Evolutionary conservation across 2,329 filamentous ascomycete genomes (phyloP), one percentile per base, ranked within the genome.

Genomic region (Fusarium nurragi): DNA sequence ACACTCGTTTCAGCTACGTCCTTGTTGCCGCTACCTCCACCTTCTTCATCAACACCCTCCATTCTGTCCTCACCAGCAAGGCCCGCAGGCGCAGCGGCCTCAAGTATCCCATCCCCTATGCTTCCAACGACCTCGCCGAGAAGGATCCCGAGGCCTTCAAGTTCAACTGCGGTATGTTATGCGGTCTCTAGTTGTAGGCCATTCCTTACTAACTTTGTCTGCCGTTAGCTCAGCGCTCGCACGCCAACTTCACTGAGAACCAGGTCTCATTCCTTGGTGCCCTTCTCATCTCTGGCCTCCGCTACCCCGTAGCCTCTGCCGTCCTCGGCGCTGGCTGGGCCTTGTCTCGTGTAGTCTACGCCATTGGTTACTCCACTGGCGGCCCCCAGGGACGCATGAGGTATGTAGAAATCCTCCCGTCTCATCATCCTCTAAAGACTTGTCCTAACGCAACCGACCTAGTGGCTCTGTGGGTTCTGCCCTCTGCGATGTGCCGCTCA

Each of bases 231-330:
- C 86, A 89, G 71, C 84, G 86, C 44, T 83, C 86, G 11, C 88
- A 90, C 73, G 77, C 79, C 68, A 89, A 90, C 80, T 90, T 82
- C 77, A 81, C 80, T 65, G 88, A 90, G 79, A 88, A 86, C 76
- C 78, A 85, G 32, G 77, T 82, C 10, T 78, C 85, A 5, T 80
- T 85, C 71, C 70, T 89, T 12, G 79, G 77, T 21, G 76, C 80
- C 22, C 77, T 89, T 12, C 74, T 88, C 59, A 80, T 90, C 67
- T 77, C 84, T 11, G 87, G 88, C 28, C 72, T 89, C 22, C 74
- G 76, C 34, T 88, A 80, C 73, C 88, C 88, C 4, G 55, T 81
- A 7, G 74, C 77, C 19, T 78, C 83, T 26, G 83, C 84, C 18
- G 70, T 68, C 11, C 69, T 87, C 25, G 87, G 87, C 16, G 79